phyloP scores from a whole-genome alignment of 2,329 filamentous ascomycete genomes.

The Aspergillus calidoustus region DNA sequence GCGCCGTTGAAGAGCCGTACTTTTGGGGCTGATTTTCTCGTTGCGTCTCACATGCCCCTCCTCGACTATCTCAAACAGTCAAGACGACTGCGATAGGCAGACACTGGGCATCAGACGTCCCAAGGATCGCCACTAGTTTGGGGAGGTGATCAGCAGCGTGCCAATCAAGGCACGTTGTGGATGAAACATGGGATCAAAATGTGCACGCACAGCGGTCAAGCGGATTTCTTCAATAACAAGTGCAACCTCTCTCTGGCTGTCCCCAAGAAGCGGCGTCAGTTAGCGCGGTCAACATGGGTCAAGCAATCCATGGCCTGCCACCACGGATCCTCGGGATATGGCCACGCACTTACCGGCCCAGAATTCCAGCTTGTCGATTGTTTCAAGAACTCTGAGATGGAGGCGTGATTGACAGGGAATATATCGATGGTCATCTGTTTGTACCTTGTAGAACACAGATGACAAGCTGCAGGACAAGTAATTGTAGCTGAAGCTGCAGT shows the following conservation, averaged over 20 bases:
- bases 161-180: constrained; percentile 6
- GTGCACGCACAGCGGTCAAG: constrained; percentile 11
- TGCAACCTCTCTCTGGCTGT: not conserved
- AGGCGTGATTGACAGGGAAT: not conserved
- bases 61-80: not conserved
- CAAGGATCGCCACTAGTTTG: constrained; percentile 16
- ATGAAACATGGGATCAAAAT: constrained; percentile 17
- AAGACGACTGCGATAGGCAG: constrained; percentile 17
- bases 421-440: not conserved
- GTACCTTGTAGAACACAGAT: not conserved
- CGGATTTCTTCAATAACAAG: constrained; percentile 8
- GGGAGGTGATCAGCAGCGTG: constrained; percentile 10
- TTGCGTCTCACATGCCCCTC: constrained; percentile 10
- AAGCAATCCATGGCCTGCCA: constrained; percentile 8
- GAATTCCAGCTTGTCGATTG: not conserved
- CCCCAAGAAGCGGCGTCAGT: constrained; percentile 1
- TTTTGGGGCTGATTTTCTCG: not conserved
- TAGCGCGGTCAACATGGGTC: not conserved
- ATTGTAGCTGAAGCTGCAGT: not conserved
- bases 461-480: not conserved
- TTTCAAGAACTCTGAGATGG: not conserved
- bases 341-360: constrained; percentile 11
- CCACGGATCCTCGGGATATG: constrained; percentile 7
- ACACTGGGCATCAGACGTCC: constrained; percentile 10
- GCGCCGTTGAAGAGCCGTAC: not conserved